A percentile compares a stretch with the other conserved stretches of the same genome.
Conservation (phyloP, 1,284 basidiomycete genomes). For the Exobasidium rhododendri region DNA sequence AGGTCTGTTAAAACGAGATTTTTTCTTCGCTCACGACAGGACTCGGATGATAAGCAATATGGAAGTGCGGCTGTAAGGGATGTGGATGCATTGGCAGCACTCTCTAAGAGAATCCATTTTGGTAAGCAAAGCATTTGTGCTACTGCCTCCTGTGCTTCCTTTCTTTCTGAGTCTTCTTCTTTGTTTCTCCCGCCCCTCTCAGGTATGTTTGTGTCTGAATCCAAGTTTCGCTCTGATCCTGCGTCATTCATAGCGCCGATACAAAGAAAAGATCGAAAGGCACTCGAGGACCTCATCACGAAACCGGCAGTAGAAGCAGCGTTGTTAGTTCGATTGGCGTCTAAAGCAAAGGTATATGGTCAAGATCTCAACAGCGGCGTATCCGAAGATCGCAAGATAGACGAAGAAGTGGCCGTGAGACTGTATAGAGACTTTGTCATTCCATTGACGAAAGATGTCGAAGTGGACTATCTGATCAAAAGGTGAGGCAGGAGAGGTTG, state of each 20-base stretch:
- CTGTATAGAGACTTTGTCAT: constrained; percentile 94
- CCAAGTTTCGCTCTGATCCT: constrained; percentile 83
- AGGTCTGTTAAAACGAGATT: neutral
- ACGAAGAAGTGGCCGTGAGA: constrained; percentile 85
- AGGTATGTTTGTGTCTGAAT: constrained; percentile 99
- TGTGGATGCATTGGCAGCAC: constrained; percentile 86
- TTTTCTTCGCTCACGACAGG: constrained; percentile 1
- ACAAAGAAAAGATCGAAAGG: constrained; percentile 70
- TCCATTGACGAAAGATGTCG: constrained; percentile 93
- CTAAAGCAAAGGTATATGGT: constrained; percentile 89
- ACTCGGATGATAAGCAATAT: constrained; percentile 89
- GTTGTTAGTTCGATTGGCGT: constrained; percentile 77
- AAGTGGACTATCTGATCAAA: constrained; percentile 63
- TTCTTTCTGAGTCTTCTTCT: neutral
- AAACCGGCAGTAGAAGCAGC: constrained; percentile 91
- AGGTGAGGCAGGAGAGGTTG: constrained; percentile 20
- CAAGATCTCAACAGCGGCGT: constrained; percentile 68
- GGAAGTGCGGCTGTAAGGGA: constrained; percentile 91
- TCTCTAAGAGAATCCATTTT: constrained; percentile 94
- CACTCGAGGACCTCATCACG: constrained; percentile 75
- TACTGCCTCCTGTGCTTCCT: neutral
- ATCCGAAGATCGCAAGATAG: constrained; percentile 65
- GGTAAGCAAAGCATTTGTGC: constrained; percentile 61
- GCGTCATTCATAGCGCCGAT: constrained; percentile 89
- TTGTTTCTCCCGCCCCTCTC: neutral